Evolutionary conservation across 352 stramenopile genomes (phyloP).

Genomic region (Plasmopara viticola): DNA sequence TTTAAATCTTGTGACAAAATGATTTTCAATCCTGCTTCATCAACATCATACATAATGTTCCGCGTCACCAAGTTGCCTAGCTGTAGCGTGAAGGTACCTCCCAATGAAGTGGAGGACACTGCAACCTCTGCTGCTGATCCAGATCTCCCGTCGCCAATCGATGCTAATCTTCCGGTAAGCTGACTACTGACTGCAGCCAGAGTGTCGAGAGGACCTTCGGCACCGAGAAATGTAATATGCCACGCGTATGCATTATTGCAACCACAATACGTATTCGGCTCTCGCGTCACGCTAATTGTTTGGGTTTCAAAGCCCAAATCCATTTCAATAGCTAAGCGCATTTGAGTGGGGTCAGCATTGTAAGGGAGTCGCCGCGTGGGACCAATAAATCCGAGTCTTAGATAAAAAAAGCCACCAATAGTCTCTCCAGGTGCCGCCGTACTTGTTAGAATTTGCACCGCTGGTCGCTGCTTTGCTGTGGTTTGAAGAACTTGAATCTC

Average conservation of each 20-base stretch:
- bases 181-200: slow-evolving; percentile 33
- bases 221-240: slow-evolving; percentile 72
- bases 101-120: slow-evolving; percentile 54
- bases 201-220: slow-evolving; percentile 45
- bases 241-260: slow-evolving; percentile 69
- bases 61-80: slow-evolving; percentile 43
- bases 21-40: slow-evolving; percentile 40
- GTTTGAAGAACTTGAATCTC: slow-evolving; percentile 70
- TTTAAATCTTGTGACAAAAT: slow-evolving; percentile 65
- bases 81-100: slow-evolving; percentile 64
- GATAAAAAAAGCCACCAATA: slow-evolving; percentile 65
- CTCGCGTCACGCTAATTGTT: slow-evolving; percentile 47
- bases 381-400: slow-evolving; percentile 48
- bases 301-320: slow-evolving; percentile 65
- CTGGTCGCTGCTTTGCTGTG: slow-evolving; percentile 41
- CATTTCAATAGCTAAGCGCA: slow-evolving; percentile 64
- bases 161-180: slow-evolving; percentile 46
- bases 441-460: slow-evolving; percentile 65
- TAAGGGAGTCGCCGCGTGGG: slow-evolving; percentile 53
- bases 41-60: slow-evolving; percentile 63
- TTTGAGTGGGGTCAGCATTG: slow-evolving; percentile 60
- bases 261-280: slow-evolving; percentile 61
- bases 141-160: slow-evolving; percentile 53
- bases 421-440: slow-evolving; percentile 56
- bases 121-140: slow-evolving; percentile 35